A percentile compares a stretch with the other conserved stretches of the same genome.
Conservation (phyloP, 1,284 basidiomycete genomes). For the Rhodotorula glutinis region DNA sequence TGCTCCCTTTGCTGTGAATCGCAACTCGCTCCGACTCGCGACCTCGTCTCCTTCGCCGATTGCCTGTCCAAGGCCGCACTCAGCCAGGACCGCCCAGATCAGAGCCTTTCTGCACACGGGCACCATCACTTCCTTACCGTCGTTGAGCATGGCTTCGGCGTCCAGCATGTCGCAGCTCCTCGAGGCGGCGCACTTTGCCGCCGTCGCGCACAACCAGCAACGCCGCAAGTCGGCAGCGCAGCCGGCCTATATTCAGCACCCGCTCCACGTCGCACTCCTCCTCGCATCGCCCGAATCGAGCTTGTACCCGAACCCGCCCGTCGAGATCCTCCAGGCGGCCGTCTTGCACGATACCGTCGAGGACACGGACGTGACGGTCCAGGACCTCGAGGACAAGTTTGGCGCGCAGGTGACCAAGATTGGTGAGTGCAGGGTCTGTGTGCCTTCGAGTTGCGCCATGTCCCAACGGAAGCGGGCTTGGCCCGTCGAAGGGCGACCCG, state of each 20-base stretch:
- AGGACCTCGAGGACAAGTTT: constrained; percentile 46
- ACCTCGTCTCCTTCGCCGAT: no score
- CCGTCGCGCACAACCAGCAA: constrained; percentile 29
- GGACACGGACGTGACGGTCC: constrained; percentile 49
- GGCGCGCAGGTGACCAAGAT: constrained; percentile 49
- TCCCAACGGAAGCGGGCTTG: no score
- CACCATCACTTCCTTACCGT: neutral
- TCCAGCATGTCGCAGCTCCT: constrained; percentile 15
- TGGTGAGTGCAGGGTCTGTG: no score
- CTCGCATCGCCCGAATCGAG: constrained; percentile 10
- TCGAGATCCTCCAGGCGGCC: constrained; percentile 47
- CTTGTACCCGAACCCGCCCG: constrained; percentile 13
- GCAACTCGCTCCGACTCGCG: no score
- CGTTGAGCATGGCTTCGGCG: neutral
- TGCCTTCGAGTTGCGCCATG: no score
- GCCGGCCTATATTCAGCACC: constrained; percentile 37
- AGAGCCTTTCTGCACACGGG: neutral
- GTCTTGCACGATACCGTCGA: constrained; percentile 52
- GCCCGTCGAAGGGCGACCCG: no score
- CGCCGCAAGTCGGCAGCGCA: constrained; percentile 21
- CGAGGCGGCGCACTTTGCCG: constrained; percentile 24
- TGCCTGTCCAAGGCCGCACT: no score
- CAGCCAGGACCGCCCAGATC: neutral
- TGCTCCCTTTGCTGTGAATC: no score
- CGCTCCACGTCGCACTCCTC: constrained; percentile 29